Percentiles rank a stretch among this genome's conserved stretches.
Conservation (phyloP, 2,329 filamentous ascomycete genomes). For the Fusarium sp. region DNA sequence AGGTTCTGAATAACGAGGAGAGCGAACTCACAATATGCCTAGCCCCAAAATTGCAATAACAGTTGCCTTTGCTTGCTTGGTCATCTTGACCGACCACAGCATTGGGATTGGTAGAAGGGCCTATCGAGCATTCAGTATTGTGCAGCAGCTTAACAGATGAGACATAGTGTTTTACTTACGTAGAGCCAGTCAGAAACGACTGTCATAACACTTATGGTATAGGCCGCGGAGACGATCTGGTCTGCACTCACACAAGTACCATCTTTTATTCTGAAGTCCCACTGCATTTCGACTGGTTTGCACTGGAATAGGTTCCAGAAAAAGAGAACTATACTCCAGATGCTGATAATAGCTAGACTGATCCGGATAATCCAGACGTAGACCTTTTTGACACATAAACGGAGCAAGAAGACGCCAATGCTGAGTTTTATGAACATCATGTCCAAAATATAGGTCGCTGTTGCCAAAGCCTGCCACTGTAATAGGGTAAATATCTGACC, state of each 20-base stretch:
- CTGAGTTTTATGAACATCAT: conserved; percentile 68
- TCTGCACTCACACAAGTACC: conserved; percentile 55
- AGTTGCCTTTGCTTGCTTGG: conserved; percentile 59
- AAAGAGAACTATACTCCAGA: conserved; percentile 59
- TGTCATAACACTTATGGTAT: conserved; percentile 61
- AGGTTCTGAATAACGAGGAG: background rate
- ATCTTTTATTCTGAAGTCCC: conserved; percentile 59
- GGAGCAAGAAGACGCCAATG: conserved; percentile 62
- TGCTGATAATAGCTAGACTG: conserved; percentile 56
- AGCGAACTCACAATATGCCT: conserved; percentile 57
- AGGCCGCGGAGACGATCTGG: conserved; percentile 58
- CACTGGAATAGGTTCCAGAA: conserved; percentile 64
- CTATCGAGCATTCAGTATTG: conserved; percentile 36
- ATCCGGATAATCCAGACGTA: conserved; percentile 60
- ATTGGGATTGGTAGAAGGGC: conserved; percentile 63
- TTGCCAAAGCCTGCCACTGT: conserved; percentile 62
- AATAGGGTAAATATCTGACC: conserved; percentile 13
- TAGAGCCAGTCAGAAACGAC: conserved; percentile 65
- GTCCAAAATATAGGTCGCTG: conserved; percentile 59
- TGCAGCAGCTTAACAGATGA: background rate
- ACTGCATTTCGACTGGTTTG: conserved; percentile 59
- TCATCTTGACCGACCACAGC: conserved; percentile 65
- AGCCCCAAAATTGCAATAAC: conserved; percentile 60
- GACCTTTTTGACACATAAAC: conserved; percentile 55
- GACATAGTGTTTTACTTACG: conserved; percentile 41